phyloP scores from a whole-genome alignment of 2,329 filamentous ascomycete species.

The Cytospora piceicola region DNA sequence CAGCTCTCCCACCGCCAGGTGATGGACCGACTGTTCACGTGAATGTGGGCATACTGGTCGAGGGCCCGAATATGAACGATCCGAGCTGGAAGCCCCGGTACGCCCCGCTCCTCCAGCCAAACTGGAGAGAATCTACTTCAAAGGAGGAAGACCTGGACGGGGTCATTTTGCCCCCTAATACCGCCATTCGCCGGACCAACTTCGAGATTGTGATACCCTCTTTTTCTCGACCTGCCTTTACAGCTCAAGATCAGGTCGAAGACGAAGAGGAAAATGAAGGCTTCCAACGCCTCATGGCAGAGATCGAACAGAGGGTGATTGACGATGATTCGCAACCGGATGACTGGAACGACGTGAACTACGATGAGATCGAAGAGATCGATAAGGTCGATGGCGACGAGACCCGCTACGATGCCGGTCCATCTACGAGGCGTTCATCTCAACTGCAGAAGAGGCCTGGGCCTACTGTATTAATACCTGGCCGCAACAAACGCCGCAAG shows the following conservation, averaged over 20 bases:
- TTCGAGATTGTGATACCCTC: not conserved
- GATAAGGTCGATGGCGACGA: not conserved
- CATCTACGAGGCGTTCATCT: no score
- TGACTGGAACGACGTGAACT: constrained; percentile 1
- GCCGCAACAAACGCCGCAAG: not conserved
- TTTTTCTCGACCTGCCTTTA: not conserved
- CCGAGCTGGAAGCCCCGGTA: constrained; percentile 11
- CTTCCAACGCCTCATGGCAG: constrained; percentile 4
- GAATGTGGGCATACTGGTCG: not conserved
- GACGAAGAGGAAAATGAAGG: constrained; percentile 4
- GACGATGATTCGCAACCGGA: not conserved
- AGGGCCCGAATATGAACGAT: constrained; percentile 8
- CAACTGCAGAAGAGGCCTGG: not conserved
- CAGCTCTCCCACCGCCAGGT: constrained; percentile 7
- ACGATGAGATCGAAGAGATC: not conserved
- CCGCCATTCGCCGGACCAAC: not conserved
- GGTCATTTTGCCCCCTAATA: not conserved
- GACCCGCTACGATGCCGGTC: not conserved
- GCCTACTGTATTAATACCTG: not conserved
- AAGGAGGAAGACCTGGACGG: not conserved
- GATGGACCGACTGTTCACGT: not conserved
- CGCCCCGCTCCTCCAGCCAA: not conserved
- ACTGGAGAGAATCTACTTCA: not conserved
- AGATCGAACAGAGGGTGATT: constrained; percentile 8
- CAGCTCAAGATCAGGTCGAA: not conserved